Evolutionary conservation across 352 stramenopile species (phyloP), one percentile per base, ranked within the genome.

Genomic region (Pythium brachiatum): DNA sequence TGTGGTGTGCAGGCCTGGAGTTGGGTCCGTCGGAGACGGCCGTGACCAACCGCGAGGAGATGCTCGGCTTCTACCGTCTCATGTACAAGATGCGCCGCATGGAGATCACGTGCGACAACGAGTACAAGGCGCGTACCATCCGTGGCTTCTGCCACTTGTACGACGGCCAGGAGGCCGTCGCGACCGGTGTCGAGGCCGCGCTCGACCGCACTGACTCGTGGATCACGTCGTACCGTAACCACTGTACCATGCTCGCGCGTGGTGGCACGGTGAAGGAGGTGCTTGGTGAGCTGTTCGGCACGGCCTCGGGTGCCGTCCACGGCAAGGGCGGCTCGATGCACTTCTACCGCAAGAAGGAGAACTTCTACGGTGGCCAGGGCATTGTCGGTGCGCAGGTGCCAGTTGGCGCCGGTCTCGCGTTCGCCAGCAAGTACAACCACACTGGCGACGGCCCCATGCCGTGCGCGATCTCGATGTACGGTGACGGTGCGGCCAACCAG

Each of bases 31-130:
- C 80, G 27, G 63, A 86, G 41, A 76, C 70, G 43, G 81, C 76
- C 27, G 68, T 90, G 68, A 90, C 89, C 41, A 98, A 89, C 71
- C 98, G 98, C 64, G 95, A 99, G 58, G 97, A 99, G 72, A 78
- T 99, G 55, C 62, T 99, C 53, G 68, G 72, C 15, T 99, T 98
- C 78, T 99, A 99, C 77, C 85, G 97, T 74, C 73, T 98, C 51
- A 99, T 99, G 98, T 99, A 99, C 91, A 99, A 92, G 16, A 99
- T 99, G 95, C 94, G 98, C 66, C 94, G 98, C 58, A 99, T 99
- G 97, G 98, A 99, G 83, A 99, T 99, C 77, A 99, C 98, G 12
- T 99, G 97, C 71, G 98, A 99, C 78, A 99, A 99, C 64, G 97
- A 99, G 79, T 99, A 99, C 90, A 99, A 99, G 91, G 88, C 92